Evolutionary conservation across 1,284 basidiomycete species (phyloP).

Genomic region (Blastosporella zonata): DNA sequence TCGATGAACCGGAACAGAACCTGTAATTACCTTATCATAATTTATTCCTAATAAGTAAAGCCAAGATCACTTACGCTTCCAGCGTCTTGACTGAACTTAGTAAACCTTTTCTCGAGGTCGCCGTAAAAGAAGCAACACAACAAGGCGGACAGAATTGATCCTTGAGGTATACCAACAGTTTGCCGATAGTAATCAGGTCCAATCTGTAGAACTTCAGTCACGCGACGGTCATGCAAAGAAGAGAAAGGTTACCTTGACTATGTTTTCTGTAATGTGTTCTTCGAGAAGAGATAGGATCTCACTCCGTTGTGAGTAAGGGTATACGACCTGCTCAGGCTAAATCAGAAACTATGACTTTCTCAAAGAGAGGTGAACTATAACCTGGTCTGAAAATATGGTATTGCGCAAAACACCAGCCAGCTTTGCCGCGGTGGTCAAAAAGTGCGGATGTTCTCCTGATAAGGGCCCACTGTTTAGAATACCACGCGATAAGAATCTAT

Average conservation of each 20-base stretch:
- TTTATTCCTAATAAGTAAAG: not conserved
- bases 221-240: not conserved
- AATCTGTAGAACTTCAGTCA: constrained; percentile 47
- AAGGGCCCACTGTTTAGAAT: not conserved
- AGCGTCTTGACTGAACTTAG: constrained; percentile 57
- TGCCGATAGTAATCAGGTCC: constrained; percentile 80
- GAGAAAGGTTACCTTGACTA: constrained; percentile 68
- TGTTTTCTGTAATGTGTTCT: constrained; percentile 88
- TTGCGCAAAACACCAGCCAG: constrained; percentile 68
- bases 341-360: not conserved
- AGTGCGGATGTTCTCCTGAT: constrained; percentile 71
- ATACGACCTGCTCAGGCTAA: constrained; percentile 48
- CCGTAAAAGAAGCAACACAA: constrained; percentile 95
- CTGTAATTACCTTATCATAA: constrained; percentile 36
- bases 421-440: constrained; percentile 63
- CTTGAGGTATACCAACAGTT: constrained; percentile 92
- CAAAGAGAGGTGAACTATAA: constrained; percentile 25
- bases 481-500: not conserved
- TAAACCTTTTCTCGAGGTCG: constrained; percentile 71
- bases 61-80: constrained; percentile 53
- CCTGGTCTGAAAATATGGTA: constrained; percentile 85
- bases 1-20: constrained; percentile 85
- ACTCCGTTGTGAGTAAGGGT: constrained; percentile 52
- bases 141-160: constrained; percentile 86
- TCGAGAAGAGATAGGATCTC: constrained; percentile 75